These are phyloP conservation scores for Stephanodiscus triporus DNA, from an alignment of 108 stramenopile genomes.

Conservation along the genomic window DNA sequence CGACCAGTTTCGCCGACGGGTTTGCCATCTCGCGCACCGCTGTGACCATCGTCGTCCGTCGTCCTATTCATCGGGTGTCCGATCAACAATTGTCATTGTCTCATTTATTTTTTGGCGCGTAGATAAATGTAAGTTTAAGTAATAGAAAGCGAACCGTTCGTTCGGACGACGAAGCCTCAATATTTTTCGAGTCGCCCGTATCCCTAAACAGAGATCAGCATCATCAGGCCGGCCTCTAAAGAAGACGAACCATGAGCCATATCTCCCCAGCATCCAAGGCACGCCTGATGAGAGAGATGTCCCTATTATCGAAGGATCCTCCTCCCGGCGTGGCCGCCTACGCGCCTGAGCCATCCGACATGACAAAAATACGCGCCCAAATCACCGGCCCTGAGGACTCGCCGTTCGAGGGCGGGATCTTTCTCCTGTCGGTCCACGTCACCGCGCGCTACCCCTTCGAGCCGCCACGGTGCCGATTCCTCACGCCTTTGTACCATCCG, in stretches of 20 bases:
- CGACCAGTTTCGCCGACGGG: not conserved
- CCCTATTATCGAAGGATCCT: conserved; percentile 58
- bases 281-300: conserved; percentile 64
- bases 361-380: conserved; percentile 65
- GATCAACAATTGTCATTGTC: too few relatives aligned
- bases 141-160: too few relatives aligned
- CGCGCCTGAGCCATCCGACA: conserved; percentile 54
- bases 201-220: too few relatives aligned
- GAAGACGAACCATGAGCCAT: conserved; percentile 9
- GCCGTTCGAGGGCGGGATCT: conserved; percentile 68
- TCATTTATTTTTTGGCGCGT: too few relatives aligned
- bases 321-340: conserved; percentile 75
- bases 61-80: too few relatives aligned
- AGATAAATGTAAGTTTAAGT: too few relatives aligned
- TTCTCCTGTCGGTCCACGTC: conserved; percentile 59
- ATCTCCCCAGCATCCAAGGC: conserved; percentile 43
- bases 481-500: conserved; percentile 75
- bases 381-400: conserved; percentile 68
- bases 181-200: too few relatives aligned
- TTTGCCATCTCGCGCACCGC: not conserved
- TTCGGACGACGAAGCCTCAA: too few relatives aligned
- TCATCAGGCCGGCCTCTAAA: too few relatives aligned
- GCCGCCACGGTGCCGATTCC: conserved; percentile 71
- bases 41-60: not conserved
- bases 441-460: conserved; percentile 67